These are phyloP conservation scores for Candida krabiensis DNA, from an alignment of 805 yeast genomes.

Conservation along the genomic window DNA sequence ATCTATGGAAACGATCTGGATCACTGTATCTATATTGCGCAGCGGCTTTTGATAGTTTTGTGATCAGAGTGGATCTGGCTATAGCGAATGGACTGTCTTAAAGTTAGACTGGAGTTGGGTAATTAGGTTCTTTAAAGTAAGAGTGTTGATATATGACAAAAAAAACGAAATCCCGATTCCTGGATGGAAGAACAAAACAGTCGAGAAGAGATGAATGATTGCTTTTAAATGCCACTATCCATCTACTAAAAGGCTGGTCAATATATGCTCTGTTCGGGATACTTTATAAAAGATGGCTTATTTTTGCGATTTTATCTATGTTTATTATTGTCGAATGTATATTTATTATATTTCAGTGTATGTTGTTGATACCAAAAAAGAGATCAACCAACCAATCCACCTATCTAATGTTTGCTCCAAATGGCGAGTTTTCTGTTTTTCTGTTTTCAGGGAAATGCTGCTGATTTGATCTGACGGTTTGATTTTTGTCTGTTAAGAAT, in stretches of 20 bases:
- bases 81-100: too few species aligned
- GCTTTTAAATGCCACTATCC: neutral
- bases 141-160: neutral
- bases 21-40: too few species aligned
- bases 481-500: constrained; percentile 2
- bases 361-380: neutral
- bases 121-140: too few species aligned
- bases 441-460: constrained; percentile 18
- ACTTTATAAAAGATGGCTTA: neutral
- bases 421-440: constrained; percentile 22
- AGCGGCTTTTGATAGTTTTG: too few species aligned
- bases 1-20: neutral
- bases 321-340: too few species aligned
- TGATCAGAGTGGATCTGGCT: too few species aligned
- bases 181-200: neutral
- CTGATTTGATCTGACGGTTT: constrained; percentile 18
- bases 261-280: neutral
- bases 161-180: neutral
- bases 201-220: neutral
- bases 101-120: too few species aligned
- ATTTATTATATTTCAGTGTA: too few species aligned
- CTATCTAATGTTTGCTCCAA: constrained; percentile 6
- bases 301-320: neutral
- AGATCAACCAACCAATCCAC: too few species aligned
- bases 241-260: neutral